Base-by-base conservation (phyloP, 1,139 yeast species). In the Yamadazyma dendronema region DNA sequence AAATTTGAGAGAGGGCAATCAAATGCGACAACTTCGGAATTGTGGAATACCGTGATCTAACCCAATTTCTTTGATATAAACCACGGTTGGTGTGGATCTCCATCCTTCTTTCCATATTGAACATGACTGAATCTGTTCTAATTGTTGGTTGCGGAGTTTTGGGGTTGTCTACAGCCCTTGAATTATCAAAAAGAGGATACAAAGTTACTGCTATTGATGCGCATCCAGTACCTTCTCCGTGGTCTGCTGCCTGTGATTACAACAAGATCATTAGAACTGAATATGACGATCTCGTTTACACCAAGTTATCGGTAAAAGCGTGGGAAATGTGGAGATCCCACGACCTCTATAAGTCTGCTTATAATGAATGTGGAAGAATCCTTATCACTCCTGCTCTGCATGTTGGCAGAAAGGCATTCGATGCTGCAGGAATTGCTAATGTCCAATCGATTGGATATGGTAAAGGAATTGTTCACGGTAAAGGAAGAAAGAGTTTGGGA, bases 231-330 rank as follows among this genome's bases (percentile, higher is more conserved):
- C 78, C 78, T 7, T 72, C 78, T 0, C 67, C 70, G 0, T 56
- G 67, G 54, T 66, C 77, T 3, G 79, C 78, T n/a, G 72, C 75
- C 5, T 62, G 61, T 36, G 78, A 73, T 46, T 56, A 61, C 42
- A 73, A 72, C 49, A 73, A 73, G 49, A 72, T 73, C 37, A 62
- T 73, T n/a, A 56, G 77, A 39, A 56, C 65, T 12, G 75, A 69
- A 41, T 71, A 70, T 40, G 50, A 58, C 15, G 67, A 67, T 38
- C 38, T 46, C 4, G 46, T 60, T 22, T 68, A 70, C 43, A 54
- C 72, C 3, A 54, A 54, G 37, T 36, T 72, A 40, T 56, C 77
- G 0, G 48, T 68, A 8, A 77, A 72, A 43, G 73, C 76, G 2
- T 40, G 68, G 36, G 39, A 57, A 5, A 26, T 41, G 23, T 72